Evolutionary conservation across 345 rosid genomes (phyloP).

Genomic region (Psidium guajava): DNA sequence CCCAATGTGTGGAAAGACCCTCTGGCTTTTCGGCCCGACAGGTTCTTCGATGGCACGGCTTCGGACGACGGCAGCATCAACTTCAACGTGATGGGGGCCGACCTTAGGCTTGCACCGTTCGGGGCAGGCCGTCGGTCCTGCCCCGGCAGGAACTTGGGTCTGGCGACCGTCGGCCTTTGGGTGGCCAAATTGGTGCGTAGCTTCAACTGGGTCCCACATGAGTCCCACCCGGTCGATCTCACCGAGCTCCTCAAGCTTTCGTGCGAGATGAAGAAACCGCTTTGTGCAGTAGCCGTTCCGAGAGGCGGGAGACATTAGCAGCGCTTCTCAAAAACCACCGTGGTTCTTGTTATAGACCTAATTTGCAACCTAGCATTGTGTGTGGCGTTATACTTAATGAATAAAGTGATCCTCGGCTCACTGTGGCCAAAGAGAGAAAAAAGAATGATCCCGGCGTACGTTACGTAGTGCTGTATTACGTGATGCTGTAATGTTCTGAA

Average conservation of each 20-base stretch:
- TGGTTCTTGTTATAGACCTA: not conserved
- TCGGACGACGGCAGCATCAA: conserved; percentile 6
- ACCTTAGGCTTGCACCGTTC: conserved; percentile 44
- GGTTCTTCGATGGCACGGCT: conserved; percentile 15
- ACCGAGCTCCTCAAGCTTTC: conserved; percentile 31
- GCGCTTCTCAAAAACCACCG: not conserved
- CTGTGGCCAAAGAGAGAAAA: not conserved
- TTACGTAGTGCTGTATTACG: not conserved
- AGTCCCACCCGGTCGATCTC: conserved; percentile 18
- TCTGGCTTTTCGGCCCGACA: conserved; percentile 20
- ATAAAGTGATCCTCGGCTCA: not conserved
- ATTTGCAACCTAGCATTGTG: not conserved
- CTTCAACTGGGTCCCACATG: conserved; percentile 32
- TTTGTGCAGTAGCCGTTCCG: conserved; percentile 19
- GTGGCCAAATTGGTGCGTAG: conserved; percentile 29
- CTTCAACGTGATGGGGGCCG: conserved; percentile 27
- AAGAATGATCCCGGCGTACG: not conserved
- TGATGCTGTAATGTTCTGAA: not conserved
- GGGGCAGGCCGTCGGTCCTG: conserved; percentile 56
- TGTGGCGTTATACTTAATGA: not conserved
- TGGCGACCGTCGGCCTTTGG: conserved; percentile 29
- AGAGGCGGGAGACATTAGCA: not conserved
- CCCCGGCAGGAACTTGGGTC: conserved; percentile 40
- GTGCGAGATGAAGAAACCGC: conserved; percentile 40
- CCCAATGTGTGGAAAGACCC: conserved; percentile 32